phyloP scores from a whole-genome alignment of 1,139 yeast genomes.

The Candida tetrigidarum region DNA sequence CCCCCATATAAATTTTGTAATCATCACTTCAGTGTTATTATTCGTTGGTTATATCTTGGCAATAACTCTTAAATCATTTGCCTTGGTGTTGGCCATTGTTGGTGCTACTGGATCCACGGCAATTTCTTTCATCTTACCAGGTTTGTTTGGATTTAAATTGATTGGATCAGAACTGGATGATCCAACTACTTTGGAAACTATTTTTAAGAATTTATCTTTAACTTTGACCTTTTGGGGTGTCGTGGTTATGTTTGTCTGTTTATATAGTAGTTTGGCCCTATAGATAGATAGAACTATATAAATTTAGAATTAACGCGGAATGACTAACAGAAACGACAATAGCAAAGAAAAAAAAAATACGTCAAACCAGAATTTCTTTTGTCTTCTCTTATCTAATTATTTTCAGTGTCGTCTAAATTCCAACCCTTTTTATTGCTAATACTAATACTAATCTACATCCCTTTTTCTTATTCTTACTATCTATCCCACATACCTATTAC shows the following conservation, averaged over 20 bases:
- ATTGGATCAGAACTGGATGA: conserved; percentile 37
- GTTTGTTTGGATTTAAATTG: conserved; percentile 58
- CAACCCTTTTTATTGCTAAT: too few relatives aligned
- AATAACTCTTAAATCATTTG: conserved; percentile 52
- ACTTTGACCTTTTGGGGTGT: conserved; percentile 47
- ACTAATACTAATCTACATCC: too few relatives aligned
- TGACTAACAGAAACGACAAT: too few relatives aligned
- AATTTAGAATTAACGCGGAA: too few relatives aligned
- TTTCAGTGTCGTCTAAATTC: too few relatives aligned
- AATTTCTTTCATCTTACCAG: conserved; percentile 62
- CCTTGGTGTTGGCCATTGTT: conserved; percentile 57
- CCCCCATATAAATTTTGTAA: conserved; percentile 48
- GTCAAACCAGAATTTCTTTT: too few relatives aligned
- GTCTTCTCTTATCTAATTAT: too few relatives aligned
- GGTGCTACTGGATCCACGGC: conserved; percentile 69
- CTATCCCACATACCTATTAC: neutral
- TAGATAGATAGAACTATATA: conserved; percentile 16
- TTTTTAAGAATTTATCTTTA: conserved; percentile 33
- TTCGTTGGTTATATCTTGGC: conserved; percentile 49
- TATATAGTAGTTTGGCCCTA: conserved; percentile 39
- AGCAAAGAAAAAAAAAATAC: too few relatives aligned
- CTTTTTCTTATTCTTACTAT: too few relatives aligned
- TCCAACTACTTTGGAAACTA: conserved; percentile 25
- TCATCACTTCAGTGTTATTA: conserved; percentile 51
- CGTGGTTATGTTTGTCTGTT: conserved; percentile 44